Percentiles rank a stretch among this genome's conserved stretches.
phyloP scores from a whole-genome alignment of 441 rosid genomes.

The Dalechampia spathulata region DNA sequence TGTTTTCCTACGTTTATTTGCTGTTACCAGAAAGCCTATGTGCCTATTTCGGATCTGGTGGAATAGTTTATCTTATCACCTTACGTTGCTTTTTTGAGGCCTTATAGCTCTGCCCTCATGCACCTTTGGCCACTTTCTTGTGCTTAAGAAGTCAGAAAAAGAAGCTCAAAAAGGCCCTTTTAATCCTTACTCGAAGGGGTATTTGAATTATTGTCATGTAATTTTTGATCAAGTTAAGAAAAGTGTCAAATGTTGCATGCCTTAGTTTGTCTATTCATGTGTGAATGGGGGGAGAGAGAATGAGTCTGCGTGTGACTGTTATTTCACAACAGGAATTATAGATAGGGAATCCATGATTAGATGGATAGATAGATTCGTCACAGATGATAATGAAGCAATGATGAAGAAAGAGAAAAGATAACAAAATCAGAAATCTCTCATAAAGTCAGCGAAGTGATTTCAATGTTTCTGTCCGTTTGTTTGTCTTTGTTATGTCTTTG shows the following conservation, averaged over 20 bases:
- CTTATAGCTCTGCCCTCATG: not conserved
- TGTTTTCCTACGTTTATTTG: not conserved
- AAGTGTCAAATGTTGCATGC: not conserved
- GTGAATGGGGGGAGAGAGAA: not conserved
- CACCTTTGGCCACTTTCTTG: not conserved
- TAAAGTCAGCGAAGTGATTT: constrained; percentile 40
- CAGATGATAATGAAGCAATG: constrained; percentile 51
- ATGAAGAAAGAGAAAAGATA: constrained; percentile 30
- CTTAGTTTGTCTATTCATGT: not conserved
- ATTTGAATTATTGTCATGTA: constrained; percentile 5
- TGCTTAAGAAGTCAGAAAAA: not conserved
- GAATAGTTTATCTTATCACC: not conserved
- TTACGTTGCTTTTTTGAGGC: not conserved
- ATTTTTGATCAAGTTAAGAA: not conserved
- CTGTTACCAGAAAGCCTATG: constrained; percentile 3
- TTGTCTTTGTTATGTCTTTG: constrained; percentile 36
- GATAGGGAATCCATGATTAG: constrained; percentile 33
- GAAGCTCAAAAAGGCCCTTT: not conserved
- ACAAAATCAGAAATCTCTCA: constrained; percentile 17
- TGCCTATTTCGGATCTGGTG: too few relatives aligned
- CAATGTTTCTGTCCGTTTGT: constrained; percentile 37
- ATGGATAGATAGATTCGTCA: constrained; percentile 16
- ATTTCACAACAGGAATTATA: constrained; percentile 42
- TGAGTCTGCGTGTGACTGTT: not conserved
- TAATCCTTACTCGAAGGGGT: not conserved